Conservation (phyloP, 1,139 yeast species). For the Meyerozyma smithsonii region DNA sequence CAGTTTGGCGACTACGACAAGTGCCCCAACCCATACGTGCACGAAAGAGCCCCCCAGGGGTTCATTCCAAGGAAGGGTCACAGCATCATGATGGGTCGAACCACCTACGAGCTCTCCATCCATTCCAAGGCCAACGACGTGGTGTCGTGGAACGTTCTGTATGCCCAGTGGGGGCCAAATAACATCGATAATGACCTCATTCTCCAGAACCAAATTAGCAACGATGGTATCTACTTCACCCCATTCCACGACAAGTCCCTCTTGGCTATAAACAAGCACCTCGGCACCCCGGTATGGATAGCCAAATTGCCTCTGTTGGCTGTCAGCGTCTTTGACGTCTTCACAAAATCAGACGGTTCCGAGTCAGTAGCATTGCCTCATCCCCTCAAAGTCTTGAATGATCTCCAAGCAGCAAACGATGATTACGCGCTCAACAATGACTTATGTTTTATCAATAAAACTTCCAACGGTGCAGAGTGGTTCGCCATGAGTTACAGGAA, state of each 20-base stretch:
- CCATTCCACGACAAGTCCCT: constrained; percentile 77
- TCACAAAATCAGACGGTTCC: constrained; percentile 27
- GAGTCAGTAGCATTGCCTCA: constrained; percentile 57
- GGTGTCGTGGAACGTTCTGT: constrained; percentile 80
- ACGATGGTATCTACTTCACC: constrained; percentile 73
- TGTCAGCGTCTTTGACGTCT: constrained; percentile 70
- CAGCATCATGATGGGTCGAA: constrained; percentile 46
- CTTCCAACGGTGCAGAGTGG: constrained; percentile 66
- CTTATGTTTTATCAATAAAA: constrained; percentile 59
- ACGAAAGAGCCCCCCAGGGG: constrained; percentile 12
- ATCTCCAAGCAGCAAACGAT: constrained; percentile 26
- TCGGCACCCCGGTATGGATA: constrained; percentile 78
- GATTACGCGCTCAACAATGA: constrained; percentile 24
- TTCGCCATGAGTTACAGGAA: constrained; percentile 75
- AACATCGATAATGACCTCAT: constrained; percentile 72
- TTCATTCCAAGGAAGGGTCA: constrained; percentile 7
- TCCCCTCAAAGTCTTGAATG: constrained; percentile 47
- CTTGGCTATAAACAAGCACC: constrained; percentile 59
- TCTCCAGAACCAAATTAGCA: constrained; percentile 43
- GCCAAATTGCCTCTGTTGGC: constrained; percentile 62
- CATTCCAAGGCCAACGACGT: constrained; percentile 55
- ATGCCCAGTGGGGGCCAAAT: constrained; percentile 91
- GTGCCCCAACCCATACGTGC: constrained; percentile 29
- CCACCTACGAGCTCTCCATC: constrained; percentile 42
- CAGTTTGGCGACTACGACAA: constrained; percentile 53